Evolutionary conservation across 805 yeast genomes (phyloP), one percentile per base, ranked within the genome.

Genomic region (Wickerhamiella azyma): DNA sequence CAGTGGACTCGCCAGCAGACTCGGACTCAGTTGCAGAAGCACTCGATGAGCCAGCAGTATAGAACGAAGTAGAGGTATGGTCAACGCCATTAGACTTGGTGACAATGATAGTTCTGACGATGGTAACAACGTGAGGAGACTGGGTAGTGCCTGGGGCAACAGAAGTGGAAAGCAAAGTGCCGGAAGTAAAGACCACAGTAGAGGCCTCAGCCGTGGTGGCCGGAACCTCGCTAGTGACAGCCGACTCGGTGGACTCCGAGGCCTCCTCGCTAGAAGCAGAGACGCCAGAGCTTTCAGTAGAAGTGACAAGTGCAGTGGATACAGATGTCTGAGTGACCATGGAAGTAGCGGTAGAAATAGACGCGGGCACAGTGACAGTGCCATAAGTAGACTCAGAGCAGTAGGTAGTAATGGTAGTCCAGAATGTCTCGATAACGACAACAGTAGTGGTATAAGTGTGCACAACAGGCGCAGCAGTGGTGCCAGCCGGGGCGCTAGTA

Each of bases 331-430:
- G 37, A 14, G 47, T 43, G 14, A 28, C 29, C 10, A 37, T 16
- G 7, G 41, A 29, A 17, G 46, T 37, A 9, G 14, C 37, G 8
- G 46, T 43, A 13, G 41, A 19, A 10, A 37, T 18, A 2, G 46
- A 43, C 2, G 46, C 41, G 11, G 46, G 46, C 11, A 43, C 26
- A 29, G 41, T 37, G 13, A 39, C 32, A 9, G 41, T 26, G 5
- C 37, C 41, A 2, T 14, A 14, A 11, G 30, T 24, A 21, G 41
- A n/a, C 9, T 41, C 37, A 2, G 46, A 37, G 46, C 41, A 43
- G 37, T 29, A 43, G 11, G 41, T 28, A 11, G 41, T 43, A 11
- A 37, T 30, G 3, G 40, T 37, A n/a, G 46, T 37, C 41, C 46
- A 43, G 37, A 30, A 43, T n/a, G 46, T 43, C n/a, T 36, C 32